Base-by-base conservation (phyloP, 441 rosid genomes). In the Cnidoscolus chayamansa region DNA sequence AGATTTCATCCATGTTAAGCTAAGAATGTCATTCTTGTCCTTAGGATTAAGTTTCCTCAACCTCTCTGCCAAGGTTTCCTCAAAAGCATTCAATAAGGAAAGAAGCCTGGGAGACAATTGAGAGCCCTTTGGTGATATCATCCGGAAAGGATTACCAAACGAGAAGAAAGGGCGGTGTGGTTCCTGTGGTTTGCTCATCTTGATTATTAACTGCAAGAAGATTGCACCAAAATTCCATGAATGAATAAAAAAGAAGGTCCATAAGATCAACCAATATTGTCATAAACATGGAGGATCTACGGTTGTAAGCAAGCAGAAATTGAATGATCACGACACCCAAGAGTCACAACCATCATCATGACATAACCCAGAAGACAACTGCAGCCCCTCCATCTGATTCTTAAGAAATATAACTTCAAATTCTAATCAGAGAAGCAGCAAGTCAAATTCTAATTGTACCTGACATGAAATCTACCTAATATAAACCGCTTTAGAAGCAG, bases 101-200 rank as follows among this genome's bases (percentile, higher is more conserved):
- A 77, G 81, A 79, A 89, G 91, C 54, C 71, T 78, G 2, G 88
- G 70, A 55, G 96, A 77, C 76, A 88, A 76, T 45, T 79, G 81
- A 67, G 93, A 87, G 70, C 88, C 82, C 80, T 89, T 95, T 0
- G 93, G 90, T 1, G 90, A 88, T 62, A 85, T 73, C 79, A 80
- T 87, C 68, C 90, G 87, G 67, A 95, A 92, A 50, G 92, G 98
- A 81, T 92, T 92, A 54, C 95, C 98, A 78, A 90, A 85, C 9
- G 83, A 89, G 73, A 92, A 92, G 80, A 89, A 90, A 20, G 90
- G 83, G 51, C 94, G 87, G 67, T 85, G 88, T 20, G 90, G 92
- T 13, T 88, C 89, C 73, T 88, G 96, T 40, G 97, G 89, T 67
- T 83, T 85, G 49, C 93, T 90, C 99, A 95, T 94, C 72, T 73